Evolutionary conservation across 2,329 filamentous ascomycete species (phyloP), one percentile per base, ranked within the genome.

Genomic region (Cytospora piceae): DNA sequence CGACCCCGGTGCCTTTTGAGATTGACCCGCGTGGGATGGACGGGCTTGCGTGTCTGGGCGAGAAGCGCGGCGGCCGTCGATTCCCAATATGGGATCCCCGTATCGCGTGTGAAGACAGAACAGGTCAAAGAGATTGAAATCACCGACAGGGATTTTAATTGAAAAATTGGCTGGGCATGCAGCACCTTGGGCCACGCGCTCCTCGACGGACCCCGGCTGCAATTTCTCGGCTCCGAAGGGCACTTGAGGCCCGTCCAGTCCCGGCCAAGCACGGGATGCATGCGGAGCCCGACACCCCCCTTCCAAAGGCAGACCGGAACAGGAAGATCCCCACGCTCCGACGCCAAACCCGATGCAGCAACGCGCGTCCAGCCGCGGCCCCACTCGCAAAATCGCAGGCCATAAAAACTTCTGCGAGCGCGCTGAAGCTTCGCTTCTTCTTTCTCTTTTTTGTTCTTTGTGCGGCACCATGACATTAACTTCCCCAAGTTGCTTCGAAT

Each of bases 401-500:
- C 68, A 71, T 39, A 66, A 71, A 71, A 70, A 65, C 56, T 67
- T 68, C 59, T 42, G 34, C 46, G 59, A 22, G 60, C 61, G 56
- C 60, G 68, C 63, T 67, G 64, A 65, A 60, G 63, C 52, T 62
- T 39, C 60, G 57, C 61, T 73, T 74, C 73, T 70, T 63, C 62
- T 73, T 74, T 79, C 79, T 74, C 78, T 75, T 80, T 86, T 85
- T 83, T 81, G 80, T 84, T 85, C 87, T 84, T 92, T 83, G 89
- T 93, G 90, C 90, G 90, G 90, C 90, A 82, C 88, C 87, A 87
- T 89, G 87, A 83, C 89, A 85, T 80, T 79, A 80, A 83, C 76
- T 86, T 86, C 85, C 87, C 90, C 90, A 87, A 91, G 89, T 93
- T 93, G 90, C 90, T 49, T 90, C 89, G 85, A 83, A 83, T 88